A percentile compares a stretch with the other conserved stretches of the same genome.
These are phyloP conservation scores for Gentiana dahurica DNA, from an alignment of 257 asterid species.

Conservation along the genomic window DNA sequence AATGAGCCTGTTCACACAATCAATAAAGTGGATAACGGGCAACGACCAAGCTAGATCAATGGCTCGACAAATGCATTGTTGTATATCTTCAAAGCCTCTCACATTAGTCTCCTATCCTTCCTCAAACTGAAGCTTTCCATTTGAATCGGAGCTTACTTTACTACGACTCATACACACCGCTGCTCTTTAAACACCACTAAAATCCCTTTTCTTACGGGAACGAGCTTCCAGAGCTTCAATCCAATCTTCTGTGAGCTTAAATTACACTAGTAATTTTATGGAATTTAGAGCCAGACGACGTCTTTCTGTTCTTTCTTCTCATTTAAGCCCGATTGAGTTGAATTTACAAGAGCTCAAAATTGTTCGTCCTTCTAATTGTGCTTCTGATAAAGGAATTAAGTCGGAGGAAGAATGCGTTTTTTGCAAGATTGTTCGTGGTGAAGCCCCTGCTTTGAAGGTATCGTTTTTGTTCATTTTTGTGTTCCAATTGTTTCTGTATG, in stretches of 20 bases:
- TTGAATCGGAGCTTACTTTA: too few relatives aligned
- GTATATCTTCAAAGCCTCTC: too few relatives aligned
- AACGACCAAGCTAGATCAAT: too few relatives aligned
- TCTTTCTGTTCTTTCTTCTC: conserved; percentile 54
- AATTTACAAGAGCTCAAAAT: conserved; percentile 12
- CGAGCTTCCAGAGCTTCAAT: neutral
- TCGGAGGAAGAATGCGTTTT: conserved; percentile 42
- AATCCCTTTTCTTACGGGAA: too few relatives aligned
- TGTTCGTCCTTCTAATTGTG: conserved; percentile 25
- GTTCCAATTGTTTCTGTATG: neutral
- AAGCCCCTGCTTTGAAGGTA: conserved; percentile 75
- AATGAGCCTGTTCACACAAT: too few relatives aligned
- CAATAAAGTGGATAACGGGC: too few relatives aligned
- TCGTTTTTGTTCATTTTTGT: neutral
- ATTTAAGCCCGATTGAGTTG: conserved; percentile 29
- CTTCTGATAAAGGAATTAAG: conserved; percentile 19
- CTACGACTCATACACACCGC: too few relatives aligned
- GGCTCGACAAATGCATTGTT: too few relatives aligned
- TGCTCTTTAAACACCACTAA: too few relatives aligned
- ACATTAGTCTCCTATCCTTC: too few relatives aligned
- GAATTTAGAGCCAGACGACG: conserved; percentile 69
- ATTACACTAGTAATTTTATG: conserved; percentile 15
- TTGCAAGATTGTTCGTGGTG: conserved; percentile 61
- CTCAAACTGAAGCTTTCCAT: too few relatives aligned
- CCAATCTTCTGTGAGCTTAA: too few relatives aligned